Conservation (phyloP, 768 basidiomycete genomes). For the Pisolithus marmoratus region DNA sequence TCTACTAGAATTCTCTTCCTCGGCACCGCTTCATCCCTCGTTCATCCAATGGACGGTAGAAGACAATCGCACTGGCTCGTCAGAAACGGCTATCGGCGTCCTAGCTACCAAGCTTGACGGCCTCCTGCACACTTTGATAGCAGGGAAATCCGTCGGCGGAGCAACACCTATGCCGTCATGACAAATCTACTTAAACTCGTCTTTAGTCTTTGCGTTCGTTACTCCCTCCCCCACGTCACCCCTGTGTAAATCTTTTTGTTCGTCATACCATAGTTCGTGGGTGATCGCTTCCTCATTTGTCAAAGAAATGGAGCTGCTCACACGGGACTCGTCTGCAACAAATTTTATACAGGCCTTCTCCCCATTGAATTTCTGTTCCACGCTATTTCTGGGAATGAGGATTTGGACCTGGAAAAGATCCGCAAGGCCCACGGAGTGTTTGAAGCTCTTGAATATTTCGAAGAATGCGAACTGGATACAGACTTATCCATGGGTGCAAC, state of each 20-base stretch:
- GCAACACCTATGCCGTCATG: constrained; percentile 65
- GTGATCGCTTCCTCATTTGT: constrained; percentile 94
- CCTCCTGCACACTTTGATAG: constrained; percentile 43
- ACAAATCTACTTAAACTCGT: constrained; percentile 79
- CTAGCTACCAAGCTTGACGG: constrained; percentile 57
- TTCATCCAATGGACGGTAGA: constrained; percentile 61
- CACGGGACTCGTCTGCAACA: constrained; percentile 98
- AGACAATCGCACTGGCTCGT: constrained; percentile 45
- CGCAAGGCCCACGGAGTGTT: constrained; percentile 77
- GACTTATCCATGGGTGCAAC: constrained; percentile 74
- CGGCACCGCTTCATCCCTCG: constrained; percentile 46
- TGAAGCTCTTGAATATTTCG: constrained; percentile 66
- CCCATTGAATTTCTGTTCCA: constrained; percentile 99
- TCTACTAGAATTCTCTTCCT: constrained; percentile 80
- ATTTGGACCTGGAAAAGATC: constrained; percentile 76
- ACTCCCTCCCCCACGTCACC: constrained; percentile 19
- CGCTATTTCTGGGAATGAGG: constrained; percentile 97
- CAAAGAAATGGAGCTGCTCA: constrained; percentile 94
- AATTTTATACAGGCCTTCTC: constrained; percentile 87
- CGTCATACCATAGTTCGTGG: constrained; percentile 26
- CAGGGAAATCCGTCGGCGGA: constrained; percentile 28
- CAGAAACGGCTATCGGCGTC: constrained; percentile 53
- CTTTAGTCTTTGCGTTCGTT: constrained; percentile 77
- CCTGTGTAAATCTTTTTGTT: not conserved
- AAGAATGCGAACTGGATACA: constrained; percentile 73